Evolutionary conservation across 2,329 filamentous ascomycete genomes (phyloP), one percentile per base, ranked within the genome.

Genomic region (Fusarium xylarioides): DNA sequence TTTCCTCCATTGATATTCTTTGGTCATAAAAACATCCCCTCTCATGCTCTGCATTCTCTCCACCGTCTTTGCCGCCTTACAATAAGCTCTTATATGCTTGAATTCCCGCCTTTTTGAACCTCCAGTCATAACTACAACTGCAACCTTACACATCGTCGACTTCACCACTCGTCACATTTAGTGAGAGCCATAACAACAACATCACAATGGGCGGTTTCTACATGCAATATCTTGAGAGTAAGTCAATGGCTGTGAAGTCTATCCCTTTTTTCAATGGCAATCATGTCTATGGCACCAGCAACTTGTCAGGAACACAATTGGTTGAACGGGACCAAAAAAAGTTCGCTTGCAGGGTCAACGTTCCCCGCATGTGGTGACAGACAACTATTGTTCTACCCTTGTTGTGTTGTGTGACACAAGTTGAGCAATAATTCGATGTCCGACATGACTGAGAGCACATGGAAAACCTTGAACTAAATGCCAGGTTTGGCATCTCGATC

Each of bases 211-310:
- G 85, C 77, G 90, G 90, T 73, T 91, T 91, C 79, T 91, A 91
- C 79, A 91, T 91, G 87, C 90, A 92, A 78, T 93, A 93, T 81
- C 86, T 93, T 74, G 90, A 92, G 81, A 92, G 91, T 93, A 91
- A 89, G 91, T 92, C 76, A 56, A 68, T 59, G 74, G 74, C 61
- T 60, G 57, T 68, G 59, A 57, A 53, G 40, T 28, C n/a, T n/a
- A 54, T 49, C 47, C 32, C 55, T 23, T 70, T 73, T 42, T 68
- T 59, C 32, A 50, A 43, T 50, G 57, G 47, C 73, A 78, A 77
- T 78, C 66, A 16, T 62, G 50, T 54, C 54, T 52, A 49, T 52
- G 43, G 49, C 50, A 52, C 52, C 73, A 56, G 67, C 63, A 77
- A 75, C 77, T 74, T 60, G 58, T 63, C 57, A 46, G 61, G 32